A percentile compares a stretch with the other conserved stretches of the same genome.
phyloP scores from a whole-genome alignment of 78 protist genomes.

The slime mould (Dictyostelium discoideum) region DNA sequence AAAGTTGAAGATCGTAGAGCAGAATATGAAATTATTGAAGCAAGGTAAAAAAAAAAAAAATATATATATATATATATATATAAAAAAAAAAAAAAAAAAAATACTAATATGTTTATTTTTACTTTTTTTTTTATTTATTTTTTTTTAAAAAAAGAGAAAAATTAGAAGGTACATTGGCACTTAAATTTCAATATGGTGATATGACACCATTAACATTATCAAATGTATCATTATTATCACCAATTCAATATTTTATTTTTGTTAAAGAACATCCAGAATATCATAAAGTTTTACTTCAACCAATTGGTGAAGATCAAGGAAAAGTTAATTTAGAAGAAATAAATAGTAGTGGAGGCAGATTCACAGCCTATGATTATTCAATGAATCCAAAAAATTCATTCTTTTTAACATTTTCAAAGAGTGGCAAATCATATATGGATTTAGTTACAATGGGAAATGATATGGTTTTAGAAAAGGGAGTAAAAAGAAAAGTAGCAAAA shows the following conservation, averaged over 20 bases:
- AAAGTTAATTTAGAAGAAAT: neutral
- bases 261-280: conserved; percentile 72
- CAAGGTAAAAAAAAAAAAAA: conserved; percentile 29
- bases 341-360: neutral
- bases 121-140: neutral
- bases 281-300: conserved; percentile 11
- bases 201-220: conserved; percentile 28
- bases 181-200: conserved; percentile 37
- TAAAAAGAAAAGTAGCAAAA: no score
- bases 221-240: conserved; percentile 30
- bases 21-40: conserved; percentile 13
- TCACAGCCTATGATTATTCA: neutral
- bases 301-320: neutral
- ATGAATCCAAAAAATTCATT: neutral
- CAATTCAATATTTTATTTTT: conserved; percentile 42
- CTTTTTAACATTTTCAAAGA: neutral
- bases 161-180: conserved; percentile 19
- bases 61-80: no score
- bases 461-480: no score
- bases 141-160: conserved; percentile 32
- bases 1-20: conserved; percentile 10
- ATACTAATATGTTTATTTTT: neutral
- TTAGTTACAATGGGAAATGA: no score
- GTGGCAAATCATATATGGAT: neutral
- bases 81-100: neutral